Conservation (phyloP, 2,329 filamentous ascomycete genomes). For the Dothistroma pini region DNA sequence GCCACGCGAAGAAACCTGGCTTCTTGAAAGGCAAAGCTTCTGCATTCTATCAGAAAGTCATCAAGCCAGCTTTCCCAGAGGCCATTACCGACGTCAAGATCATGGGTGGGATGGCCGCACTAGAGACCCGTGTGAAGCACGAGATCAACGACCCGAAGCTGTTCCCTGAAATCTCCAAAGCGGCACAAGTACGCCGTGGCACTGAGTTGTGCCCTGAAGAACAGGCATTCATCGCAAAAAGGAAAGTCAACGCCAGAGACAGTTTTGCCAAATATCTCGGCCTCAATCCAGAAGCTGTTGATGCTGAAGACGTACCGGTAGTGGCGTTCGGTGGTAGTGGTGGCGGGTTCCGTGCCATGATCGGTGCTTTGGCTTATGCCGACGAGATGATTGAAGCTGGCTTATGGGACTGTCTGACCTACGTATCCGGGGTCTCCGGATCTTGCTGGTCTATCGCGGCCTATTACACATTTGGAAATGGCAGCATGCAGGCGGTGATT, state of each 20-base stretch:
- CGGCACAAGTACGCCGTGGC: slow-evolving; percentile 31
- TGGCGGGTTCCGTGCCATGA: slow-evolving; percentile 34
- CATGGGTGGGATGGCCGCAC: slow-evolving; percentile 25
- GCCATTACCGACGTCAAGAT: slow-evolving; percentile 30
- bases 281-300: slow-evolving; percentile 26
- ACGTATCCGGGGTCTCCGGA: slow-evolving; percentile 33
- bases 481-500: slow-evolving; percentile 29
- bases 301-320: slow-evolving; percentile 33
- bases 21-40: slow-evolving; percentile 17
- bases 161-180: slow-evolving; percentile 30
- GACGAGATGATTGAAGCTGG: slow-evolving; percentile 31
- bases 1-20: slow-evolving; percentile 11
- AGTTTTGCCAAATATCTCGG: slow-evolving; percentile 33
- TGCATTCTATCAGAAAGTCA: slow-evolving; percentile 24
- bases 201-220: slow-evolving; percentile 32
- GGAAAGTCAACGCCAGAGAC: slow-evolving; percentile 26
- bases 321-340: slow-evolving; percentile 34
- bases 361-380: slow-evolving; percentile 30
- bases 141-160: slow-evolving; percentile 27
- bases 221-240: slow-evolving; percentile 24
- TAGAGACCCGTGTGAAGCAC: slow-evolving; percentile 28
- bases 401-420: slow-evolving; percentile 34
- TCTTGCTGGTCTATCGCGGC: slow-evolving; percentile 34
- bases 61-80: slow-evolving; percentile 29
- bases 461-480: slow-evolving; percentile 34